Evolutionary conservation across 208 protist genomes (phyloP).

Genomic region (Acanthamoeba triangularis): DNA sequence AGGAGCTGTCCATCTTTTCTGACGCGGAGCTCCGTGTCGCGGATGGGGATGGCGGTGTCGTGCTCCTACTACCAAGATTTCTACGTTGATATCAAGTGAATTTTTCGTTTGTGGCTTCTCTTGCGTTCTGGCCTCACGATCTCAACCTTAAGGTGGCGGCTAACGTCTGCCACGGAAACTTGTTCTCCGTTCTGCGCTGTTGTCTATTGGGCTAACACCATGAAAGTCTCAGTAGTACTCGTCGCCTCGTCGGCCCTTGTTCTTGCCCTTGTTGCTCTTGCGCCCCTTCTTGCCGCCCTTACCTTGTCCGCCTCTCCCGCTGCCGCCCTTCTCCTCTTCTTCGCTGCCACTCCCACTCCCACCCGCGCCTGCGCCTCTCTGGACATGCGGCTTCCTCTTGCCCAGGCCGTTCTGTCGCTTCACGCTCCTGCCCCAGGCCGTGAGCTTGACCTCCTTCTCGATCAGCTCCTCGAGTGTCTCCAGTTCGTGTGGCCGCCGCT

Average conservation of each 20-base stretch:
- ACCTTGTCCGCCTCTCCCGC: background rate
- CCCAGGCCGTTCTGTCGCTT: background rate
- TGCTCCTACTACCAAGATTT: background rate
- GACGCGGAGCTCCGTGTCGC: background rate
- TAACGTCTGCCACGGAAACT: no score
- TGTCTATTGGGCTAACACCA: no score
- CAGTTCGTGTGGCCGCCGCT: background rate
- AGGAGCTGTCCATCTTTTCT: background rate
- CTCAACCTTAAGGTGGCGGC: no score
- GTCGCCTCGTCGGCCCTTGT: background rate
- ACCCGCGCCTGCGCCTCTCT: background rate
- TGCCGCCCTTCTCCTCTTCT: background rate
- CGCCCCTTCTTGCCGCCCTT: background rate
- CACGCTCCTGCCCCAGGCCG: background rate
- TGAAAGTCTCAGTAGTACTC: no score
- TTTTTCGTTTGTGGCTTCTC: background rate
- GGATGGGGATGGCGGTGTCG: background rate
- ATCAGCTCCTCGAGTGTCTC: constrained; percentile 24
- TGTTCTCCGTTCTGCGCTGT: no score
- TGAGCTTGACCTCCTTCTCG: constrained; percentile 7
- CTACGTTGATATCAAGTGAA: no score
- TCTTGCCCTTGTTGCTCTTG: constrained; percentile 1
- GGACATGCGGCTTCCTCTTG: background rate
- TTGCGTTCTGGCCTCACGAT: no score
- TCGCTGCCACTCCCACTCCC: background rate